Conservation (phyloP, 225 moss, liverwort and hornwort genomes). For the Neckera pumila region DNA sequence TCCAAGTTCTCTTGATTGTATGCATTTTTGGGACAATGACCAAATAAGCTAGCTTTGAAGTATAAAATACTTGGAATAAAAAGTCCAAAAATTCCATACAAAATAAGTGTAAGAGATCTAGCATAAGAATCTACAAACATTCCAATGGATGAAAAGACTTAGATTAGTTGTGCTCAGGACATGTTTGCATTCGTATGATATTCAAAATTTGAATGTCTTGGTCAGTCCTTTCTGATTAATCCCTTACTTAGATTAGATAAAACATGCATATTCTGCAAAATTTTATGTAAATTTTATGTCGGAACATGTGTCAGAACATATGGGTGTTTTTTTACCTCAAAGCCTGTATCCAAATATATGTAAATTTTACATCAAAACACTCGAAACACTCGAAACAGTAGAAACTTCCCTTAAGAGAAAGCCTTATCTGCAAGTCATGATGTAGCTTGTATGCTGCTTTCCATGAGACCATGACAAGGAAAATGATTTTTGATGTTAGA, state of each 20-base stretch:
- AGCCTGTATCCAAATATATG: neutral
- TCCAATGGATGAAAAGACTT: neutral
- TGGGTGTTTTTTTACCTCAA: neutral
- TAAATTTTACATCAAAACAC: neutral
- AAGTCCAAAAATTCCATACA: neutral
- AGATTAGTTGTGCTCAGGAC: rapidly evolving
- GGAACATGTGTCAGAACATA: neutral
- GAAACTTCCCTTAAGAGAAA: neutral
- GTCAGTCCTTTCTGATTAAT: rapidly evolving
- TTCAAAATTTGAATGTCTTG: neutral
- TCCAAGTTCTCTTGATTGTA: neutral
- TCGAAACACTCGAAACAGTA: neutral
- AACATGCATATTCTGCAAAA: neutral
- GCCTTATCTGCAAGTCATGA: neutral
- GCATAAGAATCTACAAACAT: neutral
- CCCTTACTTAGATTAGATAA: neutral
- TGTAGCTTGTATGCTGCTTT: neutral
- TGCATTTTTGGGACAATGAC: no score
- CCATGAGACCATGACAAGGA: neutral
- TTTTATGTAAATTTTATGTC: neutral
- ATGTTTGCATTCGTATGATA: rapidly evolving
- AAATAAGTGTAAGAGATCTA: neutral
- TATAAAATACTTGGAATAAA: neutral
- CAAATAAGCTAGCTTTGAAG: neutral
- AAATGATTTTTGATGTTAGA: neutral